Evolutionary conservation across 176 grass and related monocot species (phyloP).

Genomic region (Oryza punctata): DNA sequence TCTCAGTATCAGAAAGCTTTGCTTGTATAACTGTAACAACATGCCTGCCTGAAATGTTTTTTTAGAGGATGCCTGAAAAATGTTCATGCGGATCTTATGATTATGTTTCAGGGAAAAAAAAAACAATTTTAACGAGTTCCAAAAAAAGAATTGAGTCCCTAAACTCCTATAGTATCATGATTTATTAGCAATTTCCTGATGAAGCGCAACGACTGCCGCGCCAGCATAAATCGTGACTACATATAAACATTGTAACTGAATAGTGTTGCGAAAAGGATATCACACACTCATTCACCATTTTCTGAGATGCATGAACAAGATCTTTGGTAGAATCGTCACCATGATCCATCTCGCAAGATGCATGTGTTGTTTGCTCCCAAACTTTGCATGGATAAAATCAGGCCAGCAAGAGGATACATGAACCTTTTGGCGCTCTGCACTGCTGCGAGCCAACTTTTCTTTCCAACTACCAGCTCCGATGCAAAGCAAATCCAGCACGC

Average conservation of each 20-base stretch:
- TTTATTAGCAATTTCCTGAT: background rate
- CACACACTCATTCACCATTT: background rate
- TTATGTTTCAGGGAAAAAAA: background rate
- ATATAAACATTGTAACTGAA: constrained; percentile 1
- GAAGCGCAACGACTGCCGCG: background rate
- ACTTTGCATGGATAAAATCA: constrained; percentile 4
- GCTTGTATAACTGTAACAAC: background rate
- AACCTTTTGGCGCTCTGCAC: background rate
- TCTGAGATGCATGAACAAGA: constrained; percentile 15
- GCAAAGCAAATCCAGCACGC: background rate
- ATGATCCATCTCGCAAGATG: constrained; percentile 12
- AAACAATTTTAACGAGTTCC: background rate
- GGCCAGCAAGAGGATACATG: background rate
- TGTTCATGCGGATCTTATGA: background rate
- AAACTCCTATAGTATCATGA: background rate
- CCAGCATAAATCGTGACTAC: background rate
- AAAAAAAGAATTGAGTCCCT: background rate
- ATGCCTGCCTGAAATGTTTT: background rate
- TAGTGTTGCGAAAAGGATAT: constrained; percentile 18
- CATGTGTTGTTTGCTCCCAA: constrained; percentile 5
- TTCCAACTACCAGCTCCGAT: constrained; percentile 23
- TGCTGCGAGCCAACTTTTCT: background rate
- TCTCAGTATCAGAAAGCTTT: background rate
- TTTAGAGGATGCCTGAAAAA: background rate
- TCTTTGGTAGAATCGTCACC: background rate